Percentiles rank a stretch among this genome's conserved stretches.
phyloP scores from a whole-genome alignment of 2,329 filamentous ascomycete species.

The Penicillium digitatum region DNA sequence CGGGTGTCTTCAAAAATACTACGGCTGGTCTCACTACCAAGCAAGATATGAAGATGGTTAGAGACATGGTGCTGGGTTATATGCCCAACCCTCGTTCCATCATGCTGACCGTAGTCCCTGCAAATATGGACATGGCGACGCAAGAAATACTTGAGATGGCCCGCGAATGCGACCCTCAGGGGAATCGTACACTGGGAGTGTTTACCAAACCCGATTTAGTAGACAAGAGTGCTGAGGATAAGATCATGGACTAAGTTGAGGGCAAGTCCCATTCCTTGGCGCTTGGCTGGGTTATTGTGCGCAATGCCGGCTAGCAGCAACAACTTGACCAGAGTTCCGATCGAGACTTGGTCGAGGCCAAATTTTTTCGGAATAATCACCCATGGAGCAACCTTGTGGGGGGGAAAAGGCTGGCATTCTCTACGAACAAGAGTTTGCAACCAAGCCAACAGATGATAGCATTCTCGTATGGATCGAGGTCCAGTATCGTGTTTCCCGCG shows the following conservation, averaged over 20 bases:
- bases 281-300: neutral
- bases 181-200: constrained; percentile 8
- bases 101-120: constrained; percentile 40
- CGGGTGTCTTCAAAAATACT: neutral
- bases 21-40: neutral
- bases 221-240: neutral
- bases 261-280: neutral
- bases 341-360: neutral
- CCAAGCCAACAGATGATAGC: neutral
- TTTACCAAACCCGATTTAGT: neutral
- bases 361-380: neutral
- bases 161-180: constrained; percentile 34
- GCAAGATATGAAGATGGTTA: neutral
- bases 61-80: neutral
- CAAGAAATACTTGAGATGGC: constrained; percentile 47
- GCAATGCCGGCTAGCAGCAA: neutral
- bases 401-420: neutral
- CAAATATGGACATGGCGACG: constrained; percentile 45
- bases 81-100: neutral
- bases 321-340: neutral
- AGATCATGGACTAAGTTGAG: neutral
- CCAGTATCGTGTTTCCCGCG: constrained; percentile 47
- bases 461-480: constrained; percentile 41
- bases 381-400: neutral
- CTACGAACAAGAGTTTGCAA: neutral